Evolutionary conservation across 2,329 filamentous ascomycete genomes (phyloP).

Genomic region (Phialophora verrucosa): DNA sequence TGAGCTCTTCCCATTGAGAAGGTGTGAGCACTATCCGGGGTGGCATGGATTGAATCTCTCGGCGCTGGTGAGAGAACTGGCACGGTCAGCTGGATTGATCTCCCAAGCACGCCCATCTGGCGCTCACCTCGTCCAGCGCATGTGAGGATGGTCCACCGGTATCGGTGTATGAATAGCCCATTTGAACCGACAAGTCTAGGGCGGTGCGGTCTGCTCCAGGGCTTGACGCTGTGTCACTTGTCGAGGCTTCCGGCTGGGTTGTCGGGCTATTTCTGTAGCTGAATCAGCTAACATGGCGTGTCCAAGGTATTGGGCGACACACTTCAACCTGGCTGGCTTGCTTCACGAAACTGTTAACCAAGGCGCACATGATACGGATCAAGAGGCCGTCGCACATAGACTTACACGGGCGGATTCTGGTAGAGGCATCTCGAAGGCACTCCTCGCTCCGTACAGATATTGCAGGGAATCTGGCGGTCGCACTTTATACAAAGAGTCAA

Average conservation of each 20-base stretch:
- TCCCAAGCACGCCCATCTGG: neutral
- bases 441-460: neutral
- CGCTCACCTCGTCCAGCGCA: neutral
- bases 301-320: neutral
- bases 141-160: neutral
- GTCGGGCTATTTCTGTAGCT: neutral
- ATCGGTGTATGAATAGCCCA: neutral
- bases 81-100: neutral
- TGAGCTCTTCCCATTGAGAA: neutral
- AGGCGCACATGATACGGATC: too few species aligned
- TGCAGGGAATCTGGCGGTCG: neutral
- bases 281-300: neutral
- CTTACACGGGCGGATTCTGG: neutral
- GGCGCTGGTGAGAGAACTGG: neutral
- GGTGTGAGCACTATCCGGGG: neutral
- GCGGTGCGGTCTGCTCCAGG: neutral
- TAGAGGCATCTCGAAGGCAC: conserved; percentile 1
- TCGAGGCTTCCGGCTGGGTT: neutral
- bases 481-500: neutral
- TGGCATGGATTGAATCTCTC: neutral
- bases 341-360: neutral
- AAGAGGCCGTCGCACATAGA: neutral
- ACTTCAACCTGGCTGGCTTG: neutral
- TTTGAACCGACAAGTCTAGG: neutral
- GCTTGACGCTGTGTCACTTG: neutral